Percentiles rank a stretch among this genome's conserved stretches.
These are phyloP conservation scores for Globisporangium parvum DNA, from an alignment of 352 stramenopile genomes.

Conservation along the genomic window DNA sequence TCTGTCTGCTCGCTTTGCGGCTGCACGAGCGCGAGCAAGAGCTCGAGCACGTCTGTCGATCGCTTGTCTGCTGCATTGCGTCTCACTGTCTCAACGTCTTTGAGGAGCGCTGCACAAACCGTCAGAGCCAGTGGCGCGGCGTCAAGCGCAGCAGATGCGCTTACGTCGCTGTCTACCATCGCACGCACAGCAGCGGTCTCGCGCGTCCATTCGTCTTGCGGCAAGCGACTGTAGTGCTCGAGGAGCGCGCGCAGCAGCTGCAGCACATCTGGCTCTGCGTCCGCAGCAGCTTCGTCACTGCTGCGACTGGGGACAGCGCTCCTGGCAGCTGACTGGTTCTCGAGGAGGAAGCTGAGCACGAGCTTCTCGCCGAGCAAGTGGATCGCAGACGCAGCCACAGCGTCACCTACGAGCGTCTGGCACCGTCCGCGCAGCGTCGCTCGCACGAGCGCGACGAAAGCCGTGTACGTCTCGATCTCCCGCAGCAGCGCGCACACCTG, in stretches of 20 bases:
- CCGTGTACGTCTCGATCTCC: slow-evolving; percentile 24
- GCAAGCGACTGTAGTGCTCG: slow-evolving; percentile 1
- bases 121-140: neutral
- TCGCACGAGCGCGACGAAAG: slow-evolving; percentile 23
- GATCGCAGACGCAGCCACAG: slow-evolving; percentile 16
- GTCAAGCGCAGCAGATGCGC: neutral
- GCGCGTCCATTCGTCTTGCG: neutral
- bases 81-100: neutral
- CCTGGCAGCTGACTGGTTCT: neutral
- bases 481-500: slow-evolving; percentile 10
- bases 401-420: slow-evolving; percentile 13
- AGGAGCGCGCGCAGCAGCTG: slow-evolving; percentile 6
- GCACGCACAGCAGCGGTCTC: neutral
- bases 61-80: slow-evolving; percentile 3
- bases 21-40: slow-evolving; percentile 7
- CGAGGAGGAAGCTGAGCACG: slow-evolving; percentile 18
- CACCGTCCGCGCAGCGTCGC: slow-evolving; percentile 19
- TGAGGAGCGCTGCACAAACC: neutral
- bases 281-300: neutral
- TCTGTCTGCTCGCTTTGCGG: neutral
- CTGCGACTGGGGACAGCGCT: neutral
- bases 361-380: slow-evolving; percentile 27
- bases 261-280: neutral
- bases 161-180: neutral
- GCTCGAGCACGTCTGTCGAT: slow-evolving; percentile 6